These are phyloP conservation scores for Fusarium sp. DNA, from an alignment of 2,329 filamentous ascomycete species.

Conservation along the genomic window DNA sequence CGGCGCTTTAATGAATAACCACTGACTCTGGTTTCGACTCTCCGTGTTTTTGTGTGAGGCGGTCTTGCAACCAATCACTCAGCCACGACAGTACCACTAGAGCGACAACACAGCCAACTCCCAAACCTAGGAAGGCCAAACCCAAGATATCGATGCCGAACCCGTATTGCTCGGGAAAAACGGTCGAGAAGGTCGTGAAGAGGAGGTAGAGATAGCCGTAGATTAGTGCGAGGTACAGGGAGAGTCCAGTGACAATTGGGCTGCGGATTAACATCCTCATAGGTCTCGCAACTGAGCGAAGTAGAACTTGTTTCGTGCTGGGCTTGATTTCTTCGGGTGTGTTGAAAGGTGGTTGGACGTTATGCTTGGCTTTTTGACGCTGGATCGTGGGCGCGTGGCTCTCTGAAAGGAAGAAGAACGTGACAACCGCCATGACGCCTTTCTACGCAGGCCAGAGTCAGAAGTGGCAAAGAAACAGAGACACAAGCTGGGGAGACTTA, in stretches of 20 bases:
- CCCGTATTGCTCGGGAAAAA: constrained; percentile 4
- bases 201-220: constrained; percentile 26
- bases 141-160: constrained; percentile 5
- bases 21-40: constrained; percentile 13
- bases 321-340: too few species aligned
- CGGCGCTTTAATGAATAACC: fast-evolving
- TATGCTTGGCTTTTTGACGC: not conserved
- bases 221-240: constrained; percentile 19
- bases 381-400: constrained; percentile 20
- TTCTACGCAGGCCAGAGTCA: not conserved
- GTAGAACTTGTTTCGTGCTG: not conserved
- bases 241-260: constrained; percentile 12
- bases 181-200: constrained; percentile 19
- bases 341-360: fast-evolving
- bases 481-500: not conserved
- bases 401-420: constrained; percentile 6
- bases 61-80: constrained; percentile 13
- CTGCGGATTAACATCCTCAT: constrained; percentile 9
- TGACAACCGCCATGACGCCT: not conserved
- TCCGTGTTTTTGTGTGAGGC: constrained; percentile 8
- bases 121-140: constrained; percentile 10
- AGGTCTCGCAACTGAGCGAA: not conserved
- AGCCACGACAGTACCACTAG: constrained; percentile 15
- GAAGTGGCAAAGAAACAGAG: fast-evolving
- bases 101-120: constrained; percentile 4